Base-by-base conservation (phyloP, 768 basidiomycete species). In the Gautieria morchelliformis region DNA sequence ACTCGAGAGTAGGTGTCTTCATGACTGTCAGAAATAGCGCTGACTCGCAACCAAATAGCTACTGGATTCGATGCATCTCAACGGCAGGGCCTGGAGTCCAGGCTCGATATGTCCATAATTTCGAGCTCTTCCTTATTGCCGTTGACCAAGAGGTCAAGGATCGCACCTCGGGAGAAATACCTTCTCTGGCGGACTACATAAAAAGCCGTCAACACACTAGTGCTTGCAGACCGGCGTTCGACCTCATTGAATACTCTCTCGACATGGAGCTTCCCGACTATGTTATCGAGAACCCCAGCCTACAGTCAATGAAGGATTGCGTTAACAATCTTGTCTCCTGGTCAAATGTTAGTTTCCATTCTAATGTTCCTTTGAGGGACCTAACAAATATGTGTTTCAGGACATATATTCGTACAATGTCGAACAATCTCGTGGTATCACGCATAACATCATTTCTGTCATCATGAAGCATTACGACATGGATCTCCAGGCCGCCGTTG, bases 201-300 rank as follows among this genome's bases (percentile, higher is more conserved):
- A 59, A 66, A 11, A 68, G 81, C 42, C 74, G 83, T 49, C 74
- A 81, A 32, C 73, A 80, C 52, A 81, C 78, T 10, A 77, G 75
- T 53, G 81, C 75, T 10, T 77, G 73, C 62, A 77, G 76, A 56
- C 75, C 79, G 0, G 72, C 76, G 49, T 77, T 78, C 59, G 74
- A 74, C 15, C 68, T 81, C 3, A 76, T 77, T 56, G 81, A 85
- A 61, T 88, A 81, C 54, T 77, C 78, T 3, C 69, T 70, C 33
- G 65, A 67, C 27, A 72, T 83, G 37, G 75, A 81, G 61, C 64
- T 84, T 20, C 79, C 81, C 0, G 75, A 81, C 24, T 71, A 78
- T 54, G 76, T 82, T 58, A 70, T 77, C 59, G 69, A 73, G 17
- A 75, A 84, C 66, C 77, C 79, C 0, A 63, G 70, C 44, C 70